phyloP scores from a whole-genome alignment of 2,329 filamentous ascomycete species.

The Stagonosporopsis chrysanthemi region DNA sequence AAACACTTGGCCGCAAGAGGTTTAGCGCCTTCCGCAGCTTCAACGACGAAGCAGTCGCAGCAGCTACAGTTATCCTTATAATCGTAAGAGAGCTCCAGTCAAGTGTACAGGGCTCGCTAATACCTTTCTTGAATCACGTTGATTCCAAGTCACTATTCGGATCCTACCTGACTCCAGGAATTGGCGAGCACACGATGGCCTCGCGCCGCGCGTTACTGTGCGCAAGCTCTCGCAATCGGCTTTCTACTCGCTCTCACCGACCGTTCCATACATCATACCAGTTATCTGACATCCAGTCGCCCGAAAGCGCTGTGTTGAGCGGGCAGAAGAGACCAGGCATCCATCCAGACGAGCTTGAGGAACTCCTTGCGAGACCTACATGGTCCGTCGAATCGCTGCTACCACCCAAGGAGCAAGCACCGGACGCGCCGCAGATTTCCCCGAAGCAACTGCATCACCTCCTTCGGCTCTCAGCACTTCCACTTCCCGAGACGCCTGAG shows the following conservation, averaged over 20 bases:
- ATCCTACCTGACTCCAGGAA: not conserved
- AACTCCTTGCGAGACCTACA: conserved; percentile 70
- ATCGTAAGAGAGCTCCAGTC: not conserved
- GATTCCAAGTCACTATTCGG: not conserved
- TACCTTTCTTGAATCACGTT: not conserved
- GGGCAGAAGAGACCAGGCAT: conserved; percentile 23
- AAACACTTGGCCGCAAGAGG: conserved; percentile 24
- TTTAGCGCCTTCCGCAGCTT: conserved; percentile 27
- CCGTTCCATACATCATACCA: conserved; percentile 15
- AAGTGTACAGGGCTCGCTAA: not conserved
- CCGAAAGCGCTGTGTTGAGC: not conserved
- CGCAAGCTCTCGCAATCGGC: conserved; percentile 8
- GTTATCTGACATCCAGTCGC: not conserved
- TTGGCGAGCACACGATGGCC: conserved; percentile 21
- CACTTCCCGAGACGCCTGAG: conserved; percentile 67
- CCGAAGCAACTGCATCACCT: conserved; percentile 79
- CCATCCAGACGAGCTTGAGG: conserved; percentile 43
- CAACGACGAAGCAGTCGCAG: conserved; percentile 29
- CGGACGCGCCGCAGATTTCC: conserved; percentile 59
- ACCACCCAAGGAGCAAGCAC: conserved; percentile 52
- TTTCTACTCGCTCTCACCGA: conserved; percentile 10
- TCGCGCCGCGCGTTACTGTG: conserved; percentile 10
- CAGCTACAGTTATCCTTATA: not conserved
- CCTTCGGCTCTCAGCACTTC: conserved; percentile 86
- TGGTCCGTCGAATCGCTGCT: conserved; percentile 86